Evolutionary conservation across 2,329 filamentous ascomycete genomes (phyloP), one percentile per base, ranked within the genome.

Genomic region (Colletotrichum chrysophilum): DNA sequence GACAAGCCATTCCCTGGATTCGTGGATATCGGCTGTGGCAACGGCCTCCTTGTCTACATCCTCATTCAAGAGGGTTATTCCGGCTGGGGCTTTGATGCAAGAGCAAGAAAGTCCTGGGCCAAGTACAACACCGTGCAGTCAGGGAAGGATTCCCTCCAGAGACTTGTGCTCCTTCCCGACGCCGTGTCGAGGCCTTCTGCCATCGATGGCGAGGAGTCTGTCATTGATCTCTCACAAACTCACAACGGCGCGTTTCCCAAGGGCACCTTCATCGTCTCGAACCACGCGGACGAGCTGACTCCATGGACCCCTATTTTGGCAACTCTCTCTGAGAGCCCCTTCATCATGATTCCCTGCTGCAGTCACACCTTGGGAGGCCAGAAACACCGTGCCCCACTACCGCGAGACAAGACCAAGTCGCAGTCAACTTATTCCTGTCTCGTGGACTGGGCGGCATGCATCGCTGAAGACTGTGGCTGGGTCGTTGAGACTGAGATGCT

Each of bases 271-370:
- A 95, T 99, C 80, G 94, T 99, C 77, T 98, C 96, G 65, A 99
- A 99, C 82, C 97, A 99, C 83, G 96, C 96, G 13, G 97, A 99
- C 82, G 96, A 99, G 85, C 90, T 99, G 16, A 99, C 97, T 0
- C 92, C 95, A 1, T 99, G 97, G 97, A 98, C 97, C 0, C 97
- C 97, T 0, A 90, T 98, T 21, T 91, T 99, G 55, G 96, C 95
- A 1, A 91, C 92, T 8, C 86, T 95, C 3, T 96, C 94, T 0
- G 86, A 91, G 3, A 94, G 94, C 13, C 94, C 96, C 0, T 99
- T 98, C 84, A 92, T 99, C 77, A 94, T 95, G 79, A 98, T 99
- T 60, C 97, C 97, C 2, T 99, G 97, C 86, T 99, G 97, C 86
- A 98, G 95, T 78, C 96, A 98, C 85, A 91, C 94, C 74, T 91